Evolutionary conservation across 257 asterid species (phyloP).

Genomic region (Echium plantagineum): DNA sequence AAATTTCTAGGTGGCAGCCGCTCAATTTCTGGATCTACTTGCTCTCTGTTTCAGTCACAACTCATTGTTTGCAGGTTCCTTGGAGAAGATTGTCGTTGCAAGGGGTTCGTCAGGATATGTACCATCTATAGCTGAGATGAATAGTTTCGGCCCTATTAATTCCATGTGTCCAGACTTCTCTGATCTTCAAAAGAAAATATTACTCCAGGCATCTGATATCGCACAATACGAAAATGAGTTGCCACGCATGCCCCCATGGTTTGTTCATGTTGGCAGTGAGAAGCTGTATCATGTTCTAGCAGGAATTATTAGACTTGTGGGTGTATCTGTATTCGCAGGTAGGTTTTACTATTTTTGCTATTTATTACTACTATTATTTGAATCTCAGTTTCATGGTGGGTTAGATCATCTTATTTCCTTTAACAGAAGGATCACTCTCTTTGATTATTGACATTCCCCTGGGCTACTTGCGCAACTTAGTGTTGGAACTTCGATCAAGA

Average conservation of each 20-base stretch:
- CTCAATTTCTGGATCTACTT: conserved; percentile 79
- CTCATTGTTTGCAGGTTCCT: conserved; percentile 76
- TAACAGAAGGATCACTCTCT: conserved; percentile 52
- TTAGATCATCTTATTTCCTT: conserved; percentile 11
- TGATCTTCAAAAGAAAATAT: conserved; percentile 30
- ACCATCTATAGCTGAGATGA: conserved; percentile 79
- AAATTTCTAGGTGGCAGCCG: conserved; percentile 50
- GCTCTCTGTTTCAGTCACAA: conserved; percentile 84
- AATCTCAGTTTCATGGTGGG: conserved; percentile 12
- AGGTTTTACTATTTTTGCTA: conserved; percentile 15
- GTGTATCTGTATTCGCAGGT: conserved; percentile 71
- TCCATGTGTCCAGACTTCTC: conserved; percentile 23
- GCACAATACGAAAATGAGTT: conserved; percentile 40
- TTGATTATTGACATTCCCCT: conserved; percentile 65
- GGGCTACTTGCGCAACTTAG: conserved; percentile 60
- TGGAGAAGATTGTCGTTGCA: conserved; percentile 49
- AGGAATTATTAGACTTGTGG: conserved; percentile 72
- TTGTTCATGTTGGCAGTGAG: conserved; percentile 52
- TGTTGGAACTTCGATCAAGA: conserved; percentile 55
- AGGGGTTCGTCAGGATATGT: conserved; percentile 63
- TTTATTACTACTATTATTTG: conserved; percentile 4
- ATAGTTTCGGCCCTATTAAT: conserved; percentile 23
- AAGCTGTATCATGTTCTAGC: conserved; percentile 69
- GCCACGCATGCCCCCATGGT: conserved; percentile 97
- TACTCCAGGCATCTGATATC: conserved; percentile 20